Conservation (phyloP, 495 filamentous ascomycete genomes). For the Penicillium waksmanii region DNA sequence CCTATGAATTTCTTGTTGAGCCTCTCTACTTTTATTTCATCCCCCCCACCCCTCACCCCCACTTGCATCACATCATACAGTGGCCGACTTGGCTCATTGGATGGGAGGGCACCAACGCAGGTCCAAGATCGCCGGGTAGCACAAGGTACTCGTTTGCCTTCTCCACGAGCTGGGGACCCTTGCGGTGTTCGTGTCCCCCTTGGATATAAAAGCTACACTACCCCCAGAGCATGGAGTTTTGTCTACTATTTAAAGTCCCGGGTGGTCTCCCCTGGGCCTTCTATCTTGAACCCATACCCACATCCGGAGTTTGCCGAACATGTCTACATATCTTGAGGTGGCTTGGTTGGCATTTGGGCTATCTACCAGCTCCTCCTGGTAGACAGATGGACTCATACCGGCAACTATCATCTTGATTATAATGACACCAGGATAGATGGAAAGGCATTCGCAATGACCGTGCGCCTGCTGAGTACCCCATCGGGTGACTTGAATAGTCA, state of each 20-base stretch:
- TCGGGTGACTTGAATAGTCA: too few species aligned
- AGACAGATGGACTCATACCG: not conserved
- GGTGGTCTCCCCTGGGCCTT: not conserved
- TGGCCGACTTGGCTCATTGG: not conserved
- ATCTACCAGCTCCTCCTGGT: not conserved
- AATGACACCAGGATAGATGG: not conserved
- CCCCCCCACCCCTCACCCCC: too few species aligned
- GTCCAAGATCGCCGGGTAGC: constrained; percentile 23
- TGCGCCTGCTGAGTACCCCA: too few species aligned
- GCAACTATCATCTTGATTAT: not conserved
- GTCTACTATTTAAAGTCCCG: too few species aligned
- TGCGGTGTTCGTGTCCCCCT: constrained; percentile 13
- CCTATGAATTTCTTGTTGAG: not conserved
- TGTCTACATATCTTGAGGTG: not conserved
- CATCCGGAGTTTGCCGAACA: not conserved
- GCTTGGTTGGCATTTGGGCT: not conserved
- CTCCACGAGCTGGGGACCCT: constrained; percentile 28
- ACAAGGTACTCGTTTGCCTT: constrained; percentile 32
- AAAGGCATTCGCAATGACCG: not conserved
- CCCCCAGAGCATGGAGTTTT: not conserved
- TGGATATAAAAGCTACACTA: constrained; percentile 14
- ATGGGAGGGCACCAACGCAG: constrained; percentile 22
- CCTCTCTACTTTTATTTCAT: too few species aligned
- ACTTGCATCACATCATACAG: not conserved
- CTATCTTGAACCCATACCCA: not conserved